Evolutionary conservation across 1,284 basidiomycete genomes (phyloP).

Genomic region (Calocybe gambosa): DNA sequence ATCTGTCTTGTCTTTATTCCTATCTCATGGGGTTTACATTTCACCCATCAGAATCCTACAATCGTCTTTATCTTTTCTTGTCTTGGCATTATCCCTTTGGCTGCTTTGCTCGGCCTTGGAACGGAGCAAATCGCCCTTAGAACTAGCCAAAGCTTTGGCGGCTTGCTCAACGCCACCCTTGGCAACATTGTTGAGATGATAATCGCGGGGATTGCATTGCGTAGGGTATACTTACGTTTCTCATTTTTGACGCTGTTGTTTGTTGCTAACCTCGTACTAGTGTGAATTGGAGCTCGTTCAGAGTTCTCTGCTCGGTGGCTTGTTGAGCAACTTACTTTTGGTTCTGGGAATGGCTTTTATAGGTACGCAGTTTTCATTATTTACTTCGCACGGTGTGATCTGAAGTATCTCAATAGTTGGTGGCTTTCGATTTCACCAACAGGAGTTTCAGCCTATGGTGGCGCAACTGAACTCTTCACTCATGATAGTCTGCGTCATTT

Average conservation of each 20-base stretch:
- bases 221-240: conserved; percentile 21
- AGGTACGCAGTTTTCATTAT: conserved; percentile 20
- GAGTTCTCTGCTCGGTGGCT: conserved; percentile 54
- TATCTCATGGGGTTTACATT: conserved; percentile 54
- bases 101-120: conserved; percentile 57
- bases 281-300: conserved; percentile 63
- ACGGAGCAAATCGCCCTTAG: conserved; percentile 60
- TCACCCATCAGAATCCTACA: conserved; percentile 43
- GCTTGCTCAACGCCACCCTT: conserved; percentile 56
- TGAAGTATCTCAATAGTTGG: conserved; percentile 29
- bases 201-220: conserved; percentile 37
- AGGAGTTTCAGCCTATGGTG: conserved; percentile 55
- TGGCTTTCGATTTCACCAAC: conserved; percentile 57
- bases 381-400: conserved; percentile 1
- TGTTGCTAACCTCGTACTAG: conserved; percentile 29
- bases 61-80: conserved; percentile 48
- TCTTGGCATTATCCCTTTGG: conserved; percentile 43
- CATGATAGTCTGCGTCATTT: conserved; percentile 51
- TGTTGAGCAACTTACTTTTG: conserved; percentile 60
- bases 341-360: conserved; percentile 60
- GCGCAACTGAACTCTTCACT: conserved; percentile 63
- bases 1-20: conserved; percentile 46
- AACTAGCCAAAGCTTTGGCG: conserved; percentile 52
- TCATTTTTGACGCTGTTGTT: conserved; percentile 12
- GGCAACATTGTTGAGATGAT: conserved; percentile 55